Percentiles rank a stretch among this genome's conserved stretches.
Evolutionary conservation across 1,139 yeast genomes (phyloP).

Genomic region (Candida neerlandica): DNA sequence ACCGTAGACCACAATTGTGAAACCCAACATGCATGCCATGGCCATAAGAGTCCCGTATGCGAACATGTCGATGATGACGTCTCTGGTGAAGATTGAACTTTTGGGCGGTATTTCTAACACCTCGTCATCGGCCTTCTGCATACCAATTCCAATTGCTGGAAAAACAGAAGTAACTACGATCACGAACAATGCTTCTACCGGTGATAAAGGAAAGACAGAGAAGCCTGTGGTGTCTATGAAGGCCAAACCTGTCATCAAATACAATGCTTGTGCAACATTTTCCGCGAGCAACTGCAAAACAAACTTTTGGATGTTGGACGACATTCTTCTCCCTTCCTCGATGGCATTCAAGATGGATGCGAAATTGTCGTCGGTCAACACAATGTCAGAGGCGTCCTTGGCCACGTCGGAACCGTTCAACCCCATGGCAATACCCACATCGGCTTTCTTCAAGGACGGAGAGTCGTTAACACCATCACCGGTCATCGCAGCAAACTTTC

Average conservation of each 20-base stretch:
- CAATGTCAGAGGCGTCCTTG: conserved; percentile 60
- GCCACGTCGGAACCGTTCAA: conserved; percentile 58
- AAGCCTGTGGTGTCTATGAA: conserved; percentile 60
- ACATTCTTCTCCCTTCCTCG: conserved; percentile 84
- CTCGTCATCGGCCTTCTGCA: neutral
- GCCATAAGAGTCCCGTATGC: conserved; percentile 80
- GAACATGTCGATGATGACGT: conserved; percentile 71
- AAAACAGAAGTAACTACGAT: conserved; percentile 78
- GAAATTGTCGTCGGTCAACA: conserved; percentile 52
- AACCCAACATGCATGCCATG: conserved; percentile 66
- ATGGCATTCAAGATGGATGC: conserved; percentile 56
- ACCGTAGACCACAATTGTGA: conserved; percentile 66
- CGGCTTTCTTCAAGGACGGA: conserved; percentile 77
- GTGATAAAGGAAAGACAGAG: conserved; percentile 77
- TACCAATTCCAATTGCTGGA: conserved; percentile 83
- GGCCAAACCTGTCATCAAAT: conserved; percentile 70
- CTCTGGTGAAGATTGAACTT: conserved; percentile 67
- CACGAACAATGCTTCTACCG: conserved; percentile 81
- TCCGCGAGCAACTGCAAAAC: conserved; percentile 76
- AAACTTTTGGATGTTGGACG: conserved; percentile 78
- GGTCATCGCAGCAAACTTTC: conserved; percentile 78
- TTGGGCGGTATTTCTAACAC: conserved; percentile 58
- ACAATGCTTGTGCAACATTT: conserved; percentile 77
- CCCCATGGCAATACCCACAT: conserved; percentile 68
- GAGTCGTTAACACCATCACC: conserved; percentile 90